A percentile compares a stretch with the other conserved stretches of the same genome.
phyloP scores from a whole-genome alignment of 2,329 filamentous ascomycete species.

The Setomelanomma holmii region DNA sequence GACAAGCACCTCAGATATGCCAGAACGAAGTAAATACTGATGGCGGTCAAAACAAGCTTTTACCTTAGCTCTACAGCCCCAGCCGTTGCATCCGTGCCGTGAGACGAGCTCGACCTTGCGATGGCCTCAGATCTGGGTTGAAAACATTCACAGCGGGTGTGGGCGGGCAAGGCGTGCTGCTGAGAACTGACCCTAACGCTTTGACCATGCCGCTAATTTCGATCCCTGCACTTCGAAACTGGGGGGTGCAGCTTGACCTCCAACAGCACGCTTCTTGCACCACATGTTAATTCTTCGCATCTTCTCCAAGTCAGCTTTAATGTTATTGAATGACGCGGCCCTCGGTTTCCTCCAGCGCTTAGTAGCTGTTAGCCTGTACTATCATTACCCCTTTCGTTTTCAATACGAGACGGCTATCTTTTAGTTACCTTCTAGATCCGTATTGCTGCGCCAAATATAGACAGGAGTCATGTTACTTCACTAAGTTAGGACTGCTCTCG shows the following conservation, averaged over 20 bases:
- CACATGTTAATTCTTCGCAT: no score
- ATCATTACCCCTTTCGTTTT: neutral
- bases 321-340: neutral
- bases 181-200: neutral
- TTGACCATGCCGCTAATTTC: neutral
- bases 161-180: neutral
- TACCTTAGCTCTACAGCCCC: no score
- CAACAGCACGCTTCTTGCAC: neutral
- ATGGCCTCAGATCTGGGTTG: no score
- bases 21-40: no score
- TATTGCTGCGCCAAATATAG: constrained; percentile 1
- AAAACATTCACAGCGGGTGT: no score
- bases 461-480: neutral
- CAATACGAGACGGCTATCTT: neutral
- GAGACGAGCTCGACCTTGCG: no score
- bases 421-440: neutral
- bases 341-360: neutral
- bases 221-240: neutral
- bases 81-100: no score
- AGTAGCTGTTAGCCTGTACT: neutral
- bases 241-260: neutral
- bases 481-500: neutral
- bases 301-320: no score
- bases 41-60: no score
- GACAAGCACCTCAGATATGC: no score